Conservation (phyloP, 192 early-diverging fungal genomes). For the Coemansia sp. region DNA sequence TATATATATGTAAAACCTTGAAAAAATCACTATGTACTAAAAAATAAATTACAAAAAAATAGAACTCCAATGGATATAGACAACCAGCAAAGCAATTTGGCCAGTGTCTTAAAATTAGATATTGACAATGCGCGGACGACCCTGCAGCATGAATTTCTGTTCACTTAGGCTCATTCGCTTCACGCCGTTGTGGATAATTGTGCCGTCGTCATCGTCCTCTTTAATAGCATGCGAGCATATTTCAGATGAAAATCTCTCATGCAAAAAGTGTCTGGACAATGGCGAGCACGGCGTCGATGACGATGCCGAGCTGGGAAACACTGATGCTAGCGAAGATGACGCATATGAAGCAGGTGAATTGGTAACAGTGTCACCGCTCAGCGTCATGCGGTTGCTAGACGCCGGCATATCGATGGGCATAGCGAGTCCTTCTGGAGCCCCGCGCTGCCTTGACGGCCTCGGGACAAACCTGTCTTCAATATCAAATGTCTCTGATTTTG, state of each 20-base stretch:
- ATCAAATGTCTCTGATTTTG: slow-evolving; percentile 3
- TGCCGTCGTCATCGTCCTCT: slow-evolving; percentile 41
- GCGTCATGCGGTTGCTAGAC: not conserved
- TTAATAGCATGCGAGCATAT: slow-evolving; percentile 19
- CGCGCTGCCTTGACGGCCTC: not conserved
- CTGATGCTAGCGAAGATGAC: slow-evolving; percentile 14
- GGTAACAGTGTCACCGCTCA: not conserved
- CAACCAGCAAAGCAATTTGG: not conserved
- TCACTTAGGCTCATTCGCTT: slow-evolving; percentile 39
- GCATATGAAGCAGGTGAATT: slow-evolving; percentile 14
- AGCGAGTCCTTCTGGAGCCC: not conserved
- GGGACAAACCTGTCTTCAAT: not conserved
- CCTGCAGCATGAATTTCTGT: slow-evolving; percentile 18
- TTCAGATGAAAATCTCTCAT: slow-evolving; percentile 25
- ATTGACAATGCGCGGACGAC: slow-evolving; percentile 41
- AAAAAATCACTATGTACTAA: too few relatives aligned
- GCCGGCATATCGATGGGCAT: slow-evolving; percentile 15
- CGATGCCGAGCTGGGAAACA: not conserved
- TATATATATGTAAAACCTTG: too few relatives aligned
- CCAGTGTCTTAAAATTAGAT: slow-evolving; percentile 6
- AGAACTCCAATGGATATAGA: too few relatives aligned
- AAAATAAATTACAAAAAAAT: too few relatives aligned
- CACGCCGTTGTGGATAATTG: slow-evolving; percentile 43
- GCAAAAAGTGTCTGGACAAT: slow-evolving; percentile 12
- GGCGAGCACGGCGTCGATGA: slow-evolving; percentile 20